Evolutionary conservation across 2,329 filamentous ascomycete genomes (phyloP).

Genomic region (Fusarium brachygibbosum): DNA sequence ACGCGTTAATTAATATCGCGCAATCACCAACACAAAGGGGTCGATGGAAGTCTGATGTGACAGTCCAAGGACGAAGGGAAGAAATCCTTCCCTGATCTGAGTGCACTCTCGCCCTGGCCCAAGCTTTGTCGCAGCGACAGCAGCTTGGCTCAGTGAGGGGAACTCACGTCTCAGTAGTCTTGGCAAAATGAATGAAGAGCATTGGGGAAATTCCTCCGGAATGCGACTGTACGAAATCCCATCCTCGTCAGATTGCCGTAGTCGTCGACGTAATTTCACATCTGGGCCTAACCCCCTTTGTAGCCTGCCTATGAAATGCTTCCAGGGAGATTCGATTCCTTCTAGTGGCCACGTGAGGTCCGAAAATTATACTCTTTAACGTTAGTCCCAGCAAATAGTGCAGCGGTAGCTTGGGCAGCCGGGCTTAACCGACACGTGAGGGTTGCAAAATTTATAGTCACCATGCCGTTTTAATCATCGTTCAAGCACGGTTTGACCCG

Average conservation of each 20-base stretch:
- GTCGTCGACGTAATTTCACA: not conserved
- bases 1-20: constrained; percentile 11
- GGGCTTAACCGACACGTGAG: constrained; percentile 30
- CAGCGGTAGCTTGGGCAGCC: not conserved
- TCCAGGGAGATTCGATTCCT: constrained; percentile 17
- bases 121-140: constrained; percentile 8
- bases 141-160: not conserved
- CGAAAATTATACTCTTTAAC: not conserved
- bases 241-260: not conserved
- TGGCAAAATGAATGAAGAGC: not conserved
- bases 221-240: not conserved
- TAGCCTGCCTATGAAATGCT: not conserved
- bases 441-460: constrained; percentile 6
- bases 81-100: not conserved
- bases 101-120: not conserved
- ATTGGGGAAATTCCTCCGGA: constrained; percentile 14
- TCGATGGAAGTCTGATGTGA: not conserved
- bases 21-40: constrained; percentile 7
- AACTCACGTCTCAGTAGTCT: not conserved
- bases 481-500: not conserved
- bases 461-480: constrained; percentile 13
- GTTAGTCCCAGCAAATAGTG: not conserved
- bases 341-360: constrained; percentile 17
- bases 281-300: not conserved
- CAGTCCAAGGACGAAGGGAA: constrained; percentile 1